Base-by-base conservation (phyloP, 352 stramenopile species). In the Pythium phragmiticola region DNA sequence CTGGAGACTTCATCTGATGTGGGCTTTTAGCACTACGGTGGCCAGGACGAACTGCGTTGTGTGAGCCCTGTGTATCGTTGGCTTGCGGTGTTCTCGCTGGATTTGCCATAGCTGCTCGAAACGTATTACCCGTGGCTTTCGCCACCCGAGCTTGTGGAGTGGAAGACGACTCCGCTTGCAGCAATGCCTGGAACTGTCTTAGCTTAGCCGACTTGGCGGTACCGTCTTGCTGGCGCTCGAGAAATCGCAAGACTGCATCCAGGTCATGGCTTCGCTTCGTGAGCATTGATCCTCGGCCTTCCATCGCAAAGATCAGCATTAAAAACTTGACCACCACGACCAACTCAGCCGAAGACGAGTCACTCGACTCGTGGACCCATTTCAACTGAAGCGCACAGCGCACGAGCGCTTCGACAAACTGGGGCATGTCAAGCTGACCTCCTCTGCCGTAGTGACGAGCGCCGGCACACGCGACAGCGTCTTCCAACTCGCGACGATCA, bases 251-350 rank as follows among this genome's bases (percentile, higher is more conserved):
- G 4, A 91, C 72, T 3, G 82, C 71, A 23, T 77, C 65, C 33
- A 91, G 53, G 26, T 91, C 82, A 3, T 86, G 69, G 16, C 68
- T 86, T 7, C 78, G 69, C 57, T 83, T 85, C 17, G 76, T 75
- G 14, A 91, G 61, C 36, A 91, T 73, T 0, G 82, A 86, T 6
- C 82, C 82, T 46, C 66, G 73, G 3, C 82, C 82, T 70, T 91
- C 82, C 80, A 91, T 91, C 0, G 80, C 77, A n/a, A 91, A 91
- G 14, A 91, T 57, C 12, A 91, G 64, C 80, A 91, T 91, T 7
- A 88, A 64, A 46, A 91, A 91, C 51, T 85, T 83, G 34, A 91
- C 68, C 5, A 84, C 70, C 11, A 78, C 56, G 7, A 73, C 57
- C 4, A 73, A 26, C 26, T 63, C 41, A 9, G 13, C 8, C 7